Conservation (phyloP, 306 rosid species). For the Vachellia collinsii region DNA sequence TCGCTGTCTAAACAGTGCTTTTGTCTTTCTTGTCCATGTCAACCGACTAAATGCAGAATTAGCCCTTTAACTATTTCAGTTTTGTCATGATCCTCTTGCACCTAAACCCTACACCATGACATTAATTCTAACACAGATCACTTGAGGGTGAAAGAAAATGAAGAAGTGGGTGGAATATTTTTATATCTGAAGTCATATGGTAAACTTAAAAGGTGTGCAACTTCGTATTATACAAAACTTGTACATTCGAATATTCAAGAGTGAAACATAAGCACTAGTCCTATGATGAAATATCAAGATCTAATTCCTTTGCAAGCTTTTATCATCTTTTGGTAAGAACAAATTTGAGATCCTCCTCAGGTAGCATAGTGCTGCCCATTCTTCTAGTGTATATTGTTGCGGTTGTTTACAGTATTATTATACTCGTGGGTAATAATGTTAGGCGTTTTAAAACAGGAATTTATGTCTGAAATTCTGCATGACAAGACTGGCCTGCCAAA, state of each 20-base stretch:
- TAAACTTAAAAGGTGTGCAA: not conserved
- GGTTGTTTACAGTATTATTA: not conserved
- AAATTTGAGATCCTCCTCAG: not conserved
- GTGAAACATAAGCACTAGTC: not conserved
- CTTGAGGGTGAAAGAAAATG: not conserved
- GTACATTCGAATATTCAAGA: not conserved
- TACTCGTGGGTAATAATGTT: not conserved
- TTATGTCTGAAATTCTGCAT: not conserved
- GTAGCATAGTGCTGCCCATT: not conserved
- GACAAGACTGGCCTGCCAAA: not conserved
- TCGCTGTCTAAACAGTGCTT: not conserved
- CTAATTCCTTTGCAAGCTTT: not conserved
- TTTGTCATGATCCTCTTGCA: not conserved
- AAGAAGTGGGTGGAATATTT: not conserved
- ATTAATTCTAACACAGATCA: not conserved
- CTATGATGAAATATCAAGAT: not conserved
- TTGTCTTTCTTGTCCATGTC: not conserved
- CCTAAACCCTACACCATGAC: not conserved
- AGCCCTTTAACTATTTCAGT: not conserved
- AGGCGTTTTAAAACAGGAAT: not conserved
- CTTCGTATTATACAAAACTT: not conserved
- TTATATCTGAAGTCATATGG: not conserved
- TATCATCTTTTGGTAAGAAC: not conserved
- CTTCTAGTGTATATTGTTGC: not conserved
- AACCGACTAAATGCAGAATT: not conserved